These are phyloP conservation scores for Stephania cephalantha DNA, from an alignment of 164 flowering plant species.

Conservation along the genomic window DNA sequence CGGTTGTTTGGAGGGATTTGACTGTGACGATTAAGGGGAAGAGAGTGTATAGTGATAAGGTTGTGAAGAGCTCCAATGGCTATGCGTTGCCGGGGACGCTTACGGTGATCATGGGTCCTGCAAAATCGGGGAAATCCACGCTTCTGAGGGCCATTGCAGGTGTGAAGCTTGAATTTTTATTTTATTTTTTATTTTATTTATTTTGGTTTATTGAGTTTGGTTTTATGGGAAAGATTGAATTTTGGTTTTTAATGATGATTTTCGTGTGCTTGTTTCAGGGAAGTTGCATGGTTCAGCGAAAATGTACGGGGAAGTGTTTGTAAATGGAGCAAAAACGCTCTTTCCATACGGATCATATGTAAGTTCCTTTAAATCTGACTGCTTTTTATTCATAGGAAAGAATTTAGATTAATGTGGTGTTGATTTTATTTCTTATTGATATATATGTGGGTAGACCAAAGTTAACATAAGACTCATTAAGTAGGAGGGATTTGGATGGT, in stretches of 20 bases:
- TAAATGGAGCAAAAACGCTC: conserved; percentile 69
- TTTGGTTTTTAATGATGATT: conserved; percentile 2
- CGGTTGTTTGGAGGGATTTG: conserved; percentile 92
- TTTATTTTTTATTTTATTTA: not conserved
- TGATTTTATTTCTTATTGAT: not conserved
- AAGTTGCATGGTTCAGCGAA: conserved; percentile 68
- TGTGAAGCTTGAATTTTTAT: conserved; percentile 12
- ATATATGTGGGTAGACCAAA: too few relatives aligned
- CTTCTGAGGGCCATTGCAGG: conserved; percentile 88
- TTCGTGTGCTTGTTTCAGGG: conserved; percentile 39
- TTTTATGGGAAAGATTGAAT: not conserved
- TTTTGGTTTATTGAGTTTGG: not conserved
- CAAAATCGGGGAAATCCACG: conserved; percentile 94
- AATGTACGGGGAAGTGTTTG: conserved; percentile 88
- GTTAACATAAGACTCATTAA: too few relatives aligned
- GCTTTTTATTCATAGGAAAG: not conserved
- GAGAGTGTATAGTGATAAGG: conserved; percentile 82
- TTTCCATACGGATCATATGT: conserved; percentile 96
- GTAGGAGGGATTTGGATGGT: too few relatives aligned
- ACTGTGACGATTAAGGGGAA: conserved; percentile 87
- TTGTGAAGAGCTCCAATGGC: conserved; percentile 88
- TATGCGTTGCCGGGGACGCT: conserved; percentile 95
- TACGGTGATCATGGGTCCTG: conserved; percentile 99
- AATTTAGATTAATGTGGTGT: not conserved
- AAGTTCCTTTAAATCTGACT: conserved; percentile 24